Base-by-base conservation (phyloP, 345 rosid genomes). In the Gynandropsis gynandra region DNA sequence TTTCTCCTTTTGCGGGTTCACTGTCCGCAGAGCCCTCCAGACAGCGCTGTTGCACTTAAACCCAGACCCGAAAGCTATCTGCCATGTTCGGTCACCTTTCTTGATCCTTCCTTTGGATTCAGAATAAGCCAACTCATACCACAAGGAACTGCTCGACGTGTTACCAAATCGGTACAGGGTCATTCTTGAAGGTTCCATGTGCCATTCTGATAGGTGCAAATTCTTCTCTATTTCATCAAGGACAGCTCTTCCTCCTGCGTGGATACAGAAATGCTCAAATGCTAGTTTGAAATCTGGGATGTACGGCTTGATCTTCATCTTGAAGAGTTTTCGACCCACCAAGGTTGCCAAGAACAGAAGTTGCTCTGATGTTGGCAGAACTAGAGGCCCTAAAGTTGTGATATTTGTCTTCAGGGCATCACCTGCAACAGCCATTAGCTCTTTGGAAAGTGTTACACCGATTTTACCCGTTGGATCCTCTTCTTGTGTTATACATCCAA, bases 121-220 rank as follows among this genome's bases (percentile, higher is more conserved):
- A 1, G 78, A 15, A 31, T 82, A 82, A 4, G 89, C 89, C 72
- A 82, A 12, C 42, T 82, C 90, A 24, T 79, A 82, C 86, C 90
- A 82, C 36, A 82, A 45, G 0, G 86, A 80, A 13, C 90, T 82
- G 27, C 86, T 80, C 0, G 90, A 82, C 8, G 90, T 82, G 70
- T 82, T 82, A 0, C 90, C 90, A 38, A 82, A 82, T 55, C 86
- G 73, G 59, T 73, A 62, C 1, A 82, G 67, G 1, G 89, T 79
- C 89, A 82, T 83, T 39, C 89, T 77, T n/a, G 90, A 82, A 5
- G 90, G 80, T 64, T 82, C 90, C 83, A 82, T 75, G 48, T 82
- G 86, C 81, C 76, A 66, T 1, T 73, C 74, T 2, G 57, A 56
- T 5, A 82, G 72, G 16, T 77, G 75, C 5, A 82, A 79, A 39